Base-by-base conservation (phyloP, 306 rosid genomes). In the Prunus mira region DNA sequence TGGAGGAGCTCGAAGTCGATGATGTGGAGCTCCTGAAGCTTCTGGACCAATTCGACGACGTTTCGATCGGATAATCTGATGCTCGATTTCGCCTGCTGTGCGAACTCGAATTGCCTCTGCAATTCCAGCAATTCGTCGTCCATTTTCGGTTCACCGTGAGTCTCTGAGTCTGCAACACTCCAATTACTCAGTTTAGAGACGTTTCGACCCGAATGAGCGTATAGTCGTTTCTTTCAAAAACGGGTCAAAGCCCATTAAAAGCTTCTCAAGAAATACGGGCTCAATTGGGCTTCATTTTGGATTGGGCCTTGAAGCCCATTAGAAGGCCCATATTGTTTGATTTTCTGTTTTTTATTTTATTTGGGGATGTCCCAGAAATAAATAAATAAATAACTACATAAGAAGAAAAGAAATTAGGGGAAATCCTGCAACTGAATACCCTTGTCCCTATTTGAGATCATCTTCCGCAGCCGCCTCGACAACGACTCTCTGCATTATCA, bases 1-100 rank as follows among this genome's bases (percentile, higher is more conserved):
- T 92, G 93, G 60, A 92, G 97, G 54, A 95, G 98, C 34, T 95
- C 93, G 88, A 92, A 95, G 87, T 95, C 97, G 81, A 95, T 89
- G 82, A 95, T 90, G 61, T 81, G 88, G 68, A 96, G 99, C 81
- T 96, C 91, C 65, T 91, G 99, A 67, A 96, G 91, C 82, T 92
- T 96, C 43, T 92, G 97, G 77, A 96, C 88, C 79, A 96, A 89
- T 85, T 96, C 99, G 80, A 96, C 98, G 76, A 96, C 96, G 84
- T 96, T 96, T 81, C 99, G 88, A 52, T 96, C 98, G 76, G 99
- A 96, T 76, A 96, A 86, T 51, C 97, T 91, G 69, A 92, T 82
- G 88, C 91, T 96, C 6, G 99, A 96, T 77, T 96, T 92, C 12
- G 90, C 99, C 75, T 96, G 90, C 88, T 96, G 99, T 5, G 97